Evolutionary conservation across 352 stramenopile species (phyloP).

Genomic region (Pelagophyceae sp.): DNA sequence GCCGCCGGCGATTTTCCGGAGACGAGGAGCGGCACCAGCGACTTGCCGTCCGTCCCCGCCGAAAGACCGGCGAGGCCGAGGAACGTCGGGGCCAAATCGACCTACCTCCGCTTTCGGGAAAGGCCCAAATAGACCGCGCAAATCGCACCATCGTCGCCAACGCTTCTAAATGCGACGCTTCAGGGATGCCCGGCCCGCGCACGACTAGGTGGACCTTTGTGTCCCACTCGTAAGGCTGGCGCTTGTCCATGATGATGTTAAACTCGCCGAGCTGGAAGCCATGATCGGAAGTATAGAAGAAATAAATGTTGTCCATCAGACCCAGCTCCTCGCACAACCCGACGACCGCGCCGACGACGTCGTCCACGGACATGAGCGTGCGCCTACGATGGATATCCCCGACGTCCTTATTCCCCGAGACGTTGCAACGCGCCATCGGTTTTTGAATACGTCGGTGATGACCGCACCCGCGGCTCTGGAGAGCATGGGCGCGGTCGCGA

Average conservation of each 20-base stretch:
- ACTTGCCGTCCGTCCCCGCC: not conserved
- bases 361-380: constrained; percentile 34
- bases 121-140: no score
- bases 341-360: constrained; percentile 33
- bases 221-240: constrained; percentile 42
- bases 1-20: no score
- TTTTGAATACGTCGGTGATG: constrained; percentile 31
- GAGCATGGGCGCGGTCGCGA: constrained; percentile 24
- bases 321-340: constrained; percentile 18
- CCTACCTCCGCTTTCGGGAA: no score
- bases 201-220: constrained; percentile 38
- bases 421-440: constrained; percentile 30
- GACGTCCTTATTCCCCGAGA: no score
- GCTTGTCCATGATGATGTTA: constrained; percentile 37
- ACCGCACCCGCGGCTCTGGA: constrained; percentile 3
- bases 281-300: constrained; percentile 43
- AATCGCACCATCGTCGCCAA: constrained; percentile 34
- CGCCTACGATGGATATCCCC: no score
- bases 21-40: not conserved
- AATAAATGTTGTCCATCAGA: constrained; percentile 35
- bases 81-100: constrained; percentile 43
- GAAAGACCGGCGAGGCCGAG: constrained; percentile 24
- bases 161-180: constrained; percentile 11
- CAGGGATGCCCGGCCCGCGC: constrained; percentile 31
- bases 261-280: constrained; percentile 43